A percentile compares a stretch with the other conserved stretches of the same genome.
Evolutionary conservation across 352 stramenopile species (phyloP).

Genomic region (Globisporangium rhizosaccharum): DNA sequence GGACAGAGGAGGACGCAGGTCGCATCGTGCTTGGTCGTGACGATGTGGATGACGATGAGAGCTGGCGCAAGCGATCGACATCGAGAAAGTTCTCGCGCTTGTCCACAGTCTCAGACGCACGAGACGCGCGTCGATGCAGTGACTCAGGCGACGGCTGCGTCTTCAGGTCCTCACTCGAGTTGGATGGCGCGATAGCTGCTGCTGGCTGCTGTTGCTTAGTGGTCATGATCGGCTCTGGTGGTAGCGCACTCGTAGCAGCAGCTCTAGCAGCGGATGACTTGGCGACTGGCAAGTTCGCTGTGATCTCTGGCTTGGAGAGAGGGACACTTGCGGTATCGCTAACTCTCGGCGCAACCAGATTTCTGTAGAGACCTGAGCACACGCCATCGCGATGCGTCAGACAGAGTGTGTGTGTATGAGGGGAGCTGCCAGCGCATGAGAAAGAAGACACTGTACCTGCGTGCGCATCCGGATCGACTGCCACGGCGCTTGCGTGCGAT

Average conservation of each 20-base stretch:
- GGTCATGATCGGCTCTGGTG: not conserved
- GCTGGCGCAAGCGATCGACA: conserved; percentile 23
- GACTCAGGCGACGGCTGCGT: not conserved
- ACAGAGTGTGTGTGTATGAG: not conserved
- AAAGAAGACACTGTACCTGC: conserved; percentile 13
- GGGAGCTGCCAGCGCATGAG: not conserved
- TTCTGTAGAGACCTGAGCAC: not conserved
- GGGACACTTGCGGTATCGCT: too few relatives aligned
- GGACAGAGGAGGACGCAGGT: conserved; percentile 16
- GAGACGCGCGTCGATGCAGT: conserved; percentile 1
- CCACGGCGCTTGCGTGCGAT: conserved; percentile 22
- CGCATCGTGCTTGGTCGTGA: conserved; percentile 26
- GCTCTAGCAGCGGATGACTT: too few relatives aligned
- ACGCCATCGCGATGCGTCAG: not conserved
- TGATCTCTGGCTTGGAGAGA: too few relatives aligned
- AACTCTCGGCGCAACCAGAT: too few relatives aligned
- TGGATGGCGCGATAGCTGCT: not conserved
- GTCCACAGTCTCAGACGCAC: conserved; percentile 8
- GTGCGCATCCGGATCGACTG: conserved; percentile 30
- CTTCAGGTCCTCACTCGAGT: conserved; percentile 2
- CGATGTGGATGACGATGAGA: conserved; percentile 25
- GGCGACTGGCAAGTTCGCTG: too few relatives aligned
- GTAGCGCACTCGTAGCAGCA: too few relatives aligned
- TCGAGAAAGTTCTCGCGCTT: conserved; percentile 21
- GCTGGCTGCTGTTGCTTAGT: not conserved